Conservation (phyloP, 2,329 filamentous ascomycete genomes). For the Beauveria asiatica region DNA sequence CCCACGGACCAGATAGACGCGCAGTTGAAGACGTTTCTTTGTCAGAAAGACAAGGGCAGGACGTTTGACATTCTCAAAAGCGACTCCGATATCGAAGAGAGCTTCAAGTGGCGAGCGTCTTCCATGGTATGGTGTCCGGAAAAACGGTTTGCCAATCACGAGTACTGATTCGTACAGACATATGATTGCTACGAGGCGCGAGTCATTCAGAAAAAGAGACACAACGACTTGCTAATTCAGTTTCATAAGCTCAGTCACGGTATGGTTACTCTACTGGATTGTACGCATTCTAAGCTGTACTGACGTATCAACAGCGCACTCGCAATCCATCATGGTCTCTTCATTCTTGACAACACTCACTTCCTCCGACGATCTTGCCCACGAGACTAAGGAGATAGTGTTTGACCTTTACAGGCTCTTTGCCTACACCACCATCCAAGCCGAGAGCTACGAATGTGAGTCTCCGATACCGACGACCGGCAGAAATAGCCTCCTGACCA, state of each 20-base stretch:
- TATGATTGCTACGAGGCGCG: background rate
- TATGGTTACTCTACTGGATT: background rate
- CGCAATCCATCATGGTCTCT: slow-evolving; percentile 6
- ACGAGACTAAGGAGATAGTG: background rate
- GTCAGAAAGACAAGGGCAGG: slow-evolving; percentile 59
- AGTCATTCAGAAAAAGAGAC: background rate
- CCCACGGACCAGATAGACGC: slow-evolving; percentile 54
- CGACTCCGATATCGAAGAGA: slow-evolving; percentile 61
- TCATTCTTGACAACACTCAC: background rate
- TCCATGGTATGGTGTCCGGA: slow-evolving; percentile 35
- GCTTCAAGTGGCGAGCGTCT: slow-evolving; percentile 67
- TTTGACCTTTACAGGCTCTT: slow-evolving; percentile 7
- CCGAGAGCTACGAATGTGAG: slow-evolving; percentile 8
- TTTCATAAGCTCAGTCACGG: slow-evolving; percentile 8
- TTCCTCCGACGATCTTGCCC: background rate
- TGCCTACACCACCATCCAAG: slow-evolving; percentile 1
- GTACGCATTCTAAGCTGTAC: background rate
- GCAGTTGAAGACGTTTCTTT: slow-evolving; percentile 57
- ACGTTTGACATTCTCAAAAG: slow-evolving; percentile 66
- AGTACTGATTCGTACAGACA: background rate
- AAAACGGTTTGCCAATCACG: too few species aligned
- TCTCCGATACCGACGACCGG: background rate
- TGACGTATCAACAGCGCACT: background rate
- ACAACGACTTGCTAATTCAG: slow-evolving; percentile 2
- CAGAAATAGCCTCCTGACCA: background rate